These are phyloP conservation scores for Rugonectria rugulosa DNA, from an alignment of 2,329 filamentous ascomycete species.

Conservation along the genomic window DNA sequence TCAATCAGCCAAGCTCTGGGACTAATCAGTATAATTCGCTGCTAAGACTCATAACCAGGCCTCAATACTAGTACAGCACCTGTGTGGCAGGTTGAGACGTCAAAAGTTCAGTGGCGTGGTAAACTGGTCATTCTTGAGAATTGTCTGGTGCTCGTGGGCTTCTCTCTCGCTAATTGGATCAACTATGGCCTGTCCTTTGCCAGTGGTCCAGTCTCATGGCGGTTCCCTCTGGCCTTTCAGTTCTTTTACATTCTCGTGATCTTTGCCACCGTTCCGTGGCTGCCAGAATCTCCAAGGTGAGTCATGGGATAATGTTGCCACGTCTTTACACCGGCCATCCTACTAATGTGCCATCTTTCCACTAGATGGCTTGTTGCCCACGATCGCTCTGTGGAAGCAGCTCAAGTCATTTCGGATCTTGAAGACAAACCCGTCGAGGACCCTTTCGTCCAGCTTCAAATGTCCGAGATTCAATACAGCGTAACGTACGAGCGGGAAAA, in stretches of 20 bases:
- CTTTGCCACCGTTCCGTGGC: background rate
- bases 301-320: too few species aligned
- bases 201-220: background rate
- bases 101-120: background rate
- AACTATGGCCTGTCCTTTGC: background rate
- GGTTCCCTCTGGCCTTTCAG: background rate
- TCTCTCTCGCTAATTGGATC: background rate
- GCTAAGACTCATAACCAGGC: background rate
- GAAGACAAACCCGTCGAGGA: background rate
- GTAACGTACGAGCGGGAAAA: background rate
- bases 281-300: background rate
- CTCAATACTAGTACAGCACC: conserved; percentile 1
- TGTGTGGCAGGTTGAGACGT: conserved; percentile 6
- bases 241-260: background rate
- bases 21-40: too few species aligned
- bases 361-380: background rate
- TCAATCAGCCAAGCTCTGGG: background rate
- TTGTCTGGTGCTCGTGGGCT: conserved; percentile 24
- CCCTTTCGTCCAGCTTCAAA: background rate
- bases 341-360: too few species aligned
- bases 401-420: background rate
- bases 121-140: conserved; percentile 22
- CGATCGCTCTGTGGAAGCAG: background rate
- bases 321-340: too few species aligned
- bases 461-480: background rate